phyloP scores from a whole-genome alignment of 2,329 filamentous ascomycete genomes.

The Phaeomoniella chlamydospora region DNA sequence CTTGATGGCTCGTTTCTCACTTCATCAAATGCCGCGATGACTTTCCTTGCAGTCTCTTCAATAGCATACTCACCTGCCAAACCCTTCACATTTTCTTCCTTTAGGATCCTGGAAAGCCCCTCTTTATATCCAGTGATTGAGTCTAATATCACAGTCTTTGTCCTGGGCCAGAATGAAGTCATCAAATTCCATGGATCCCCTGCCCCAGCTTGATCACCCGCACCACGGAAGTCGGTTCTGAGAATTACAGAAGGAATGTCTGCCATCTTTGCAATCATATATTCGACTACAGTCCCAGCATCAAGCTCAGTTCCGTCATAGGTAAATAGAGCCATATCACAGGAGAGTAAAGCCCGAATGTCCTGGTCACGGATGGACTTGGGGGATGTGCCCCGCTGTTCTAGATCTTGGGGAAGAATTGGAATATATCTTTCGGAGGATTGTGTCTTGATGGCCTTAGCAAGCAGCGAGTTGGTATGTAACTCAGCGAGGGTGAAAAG shows the following conservation, averaged over 20 bases:
- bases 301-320: conserved; percentile 13
- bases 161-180: conserved; percentile 11
- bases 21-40: conserved; percentile 10
- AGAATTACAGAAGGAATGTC: conserved; percentile 12
- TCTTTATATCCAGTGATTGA: conserved; percentile 10
- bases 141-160: conserved; percentile 7
- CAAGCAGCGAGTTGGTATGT: conserved; percentile 10
- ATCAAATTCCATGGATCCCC: conserved; percentile 12
- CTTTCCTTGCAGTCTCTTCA: conserved; percentile 7
- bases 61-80: conserved; percentile 8
- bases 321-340: conserved; percentile 11
- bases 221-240: conserved; percentile 11
- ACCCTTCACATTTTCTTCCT: conserved; percentile 1
- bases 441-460: conserved; percentile 6
- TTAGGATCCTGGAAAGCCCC: conserved; percentile 5
- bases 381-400: conserved; percentile 10
- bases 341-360: conserved; percentile 9
- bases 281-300: conserved; percentile 12
- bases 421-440: conserved; percentile 10
- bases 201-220: conserved; percentile 9
- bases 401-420: conserved; percentile 11
- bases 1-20: conserved; percentile 8
- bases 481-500: conserved; percentile 13
- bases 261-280: conserved; percentile 12
- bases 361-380: conserved; percentile 12